Percentiles rank a stretch among this genome's conserved stretches.
These are phyloP conservation scores for Rosellinia necatrix DNA, from an alignment of 2,329 filamentous ascomycete genomes.

Conservation along the genomic window DNA sequence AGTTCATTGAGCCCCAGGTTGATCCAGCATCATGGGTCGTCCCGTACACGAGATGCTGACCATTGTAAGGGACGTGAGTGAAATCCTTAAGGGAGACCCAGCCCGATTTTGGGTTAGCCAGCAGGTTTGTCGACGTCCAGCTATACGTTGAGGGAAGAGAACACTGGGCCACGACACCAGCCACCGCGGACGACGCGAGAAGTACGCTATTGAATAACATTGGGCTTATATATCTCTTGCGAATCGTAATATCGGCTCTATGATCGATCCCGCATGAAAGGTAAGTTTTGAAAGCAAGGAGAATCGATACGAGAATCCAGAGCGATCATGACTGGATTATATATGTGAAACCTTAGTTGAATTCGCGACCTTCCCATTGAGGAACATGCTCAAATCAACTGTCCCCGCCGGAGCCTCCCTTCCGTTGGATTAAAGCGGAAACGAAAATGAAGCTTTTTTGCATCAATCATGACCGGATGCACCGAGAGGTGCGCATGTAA, in stretches of 20 bases:
- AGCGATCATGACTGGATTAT: neutral
- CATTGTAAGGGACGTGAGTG: constrained; percentile 58
- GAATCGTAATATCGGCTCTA: neutral
- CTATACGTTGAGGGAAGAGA: constrained; percentile 53
- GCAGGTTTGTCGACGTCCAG: constrained; percentile 57
- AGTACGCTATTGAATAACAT: constrained; percentile 19
- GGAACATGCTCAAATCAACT: neutral
- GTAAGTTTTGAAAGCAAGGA: neutral
- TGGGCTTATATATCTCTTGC: neutral
- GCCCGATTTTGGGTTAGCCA: constrained; percentile 57
- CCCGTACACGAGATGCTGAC: constrained; percentile 64
- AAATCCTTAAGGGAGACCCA: constrained; percentile 68
- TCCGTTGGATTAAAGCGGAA: constrained; percentile 2
- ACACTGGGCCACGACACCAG: constrained; percentile 44
- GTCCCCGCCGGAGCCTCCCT: neutral
- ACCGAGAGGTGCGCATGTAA: no score
- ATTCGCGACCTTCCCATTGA: neutral
- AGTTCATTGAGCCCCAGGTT: constrained; percentile 63
- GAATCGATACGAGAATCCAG: neutral
- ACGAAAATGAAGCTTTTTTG: neutral
- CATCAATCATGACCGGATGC: neutral
- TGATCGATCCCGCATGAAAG: no score
- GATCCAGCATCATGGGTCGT: constrained; percentile 50
- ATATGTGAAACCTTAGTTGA: neutral
- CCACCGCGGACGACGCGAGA: constrained; percentile 28